These are phyloP conservation scores for Luzula sylvatica DNA, from an alignment of 176 grass and related monocot species.

Conservation along the genomic window DNA sequence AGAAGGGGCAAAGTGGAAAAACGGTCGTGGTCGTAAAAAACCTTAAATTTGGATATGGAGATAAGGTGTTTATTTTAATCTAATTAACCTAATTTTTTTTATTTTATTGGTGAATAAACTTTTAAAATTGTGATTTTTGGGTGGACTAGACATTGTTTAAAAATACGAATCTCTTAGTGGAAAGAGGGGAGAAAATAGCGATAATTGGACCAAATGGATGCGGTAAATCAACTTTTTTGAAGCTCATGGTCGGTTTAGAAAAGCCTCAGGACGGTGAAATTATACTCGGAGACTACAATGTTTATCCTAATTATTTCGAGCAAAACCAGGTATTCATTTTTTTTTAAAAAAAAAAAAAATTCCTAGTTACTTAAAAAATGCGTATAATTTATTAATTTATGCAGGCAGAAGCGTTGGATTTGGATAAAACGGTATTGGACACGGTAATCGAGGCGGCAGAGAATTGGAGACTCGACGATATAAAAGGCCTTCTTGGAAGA, in stretches of 20 bases:
- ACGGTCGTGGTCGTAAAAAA: constrained; percentile 55
- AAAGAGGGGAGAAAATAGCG: constrained; percentile 92
- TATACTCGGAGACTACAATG: constrained; percentile 84
- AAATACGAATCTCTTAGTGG: constrained; percentile 76
- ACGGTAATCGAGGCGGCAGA: constrained; percentile 88
- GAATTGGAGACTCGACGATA: constrained; percentile 84
- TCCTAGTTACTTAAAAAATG: too few species aligned
- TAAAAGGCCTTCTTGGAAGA: constrained; percentile 97
- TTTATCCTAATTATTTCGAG: constrained; percentile 96
- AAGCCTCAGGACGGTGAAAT: constrained; percentile 74
- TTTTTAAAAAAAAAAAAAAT: neutral
- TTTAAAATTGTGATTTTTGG: too few species aligned
- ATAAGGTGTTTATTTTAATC: constrained; percentile 39
- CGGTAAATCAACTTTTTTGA: constrained; percentile 82
- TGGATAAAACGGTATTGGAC: constrained; percentile 86
- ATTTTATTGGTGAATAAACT: too few species aligned
- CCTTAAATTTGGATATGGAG: constrained; percentile 66
- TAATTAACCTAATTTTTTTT: neutral
- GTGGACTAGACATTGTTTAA: constrained; percentile 61
- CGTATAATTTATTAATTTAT: constrained; percentile 22
- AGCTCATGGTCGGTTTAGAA: constrained; percentile 75
- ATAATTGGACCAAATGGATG: constrained; percentile 98
- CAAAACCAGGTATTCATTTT: constrained; percentile 73
- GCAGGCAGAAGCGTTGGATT: constrained; percentile 93
- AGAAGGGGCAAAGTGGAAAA: constrained; percentile 74